A percentile compares a stretch with the other conserved stretches of the same genome.
These are phyloP conservation scores for Axilococcus clingmanii DNA, from an alignment of 139 green algal genomes.

Conservation along the genomic window DNA sequence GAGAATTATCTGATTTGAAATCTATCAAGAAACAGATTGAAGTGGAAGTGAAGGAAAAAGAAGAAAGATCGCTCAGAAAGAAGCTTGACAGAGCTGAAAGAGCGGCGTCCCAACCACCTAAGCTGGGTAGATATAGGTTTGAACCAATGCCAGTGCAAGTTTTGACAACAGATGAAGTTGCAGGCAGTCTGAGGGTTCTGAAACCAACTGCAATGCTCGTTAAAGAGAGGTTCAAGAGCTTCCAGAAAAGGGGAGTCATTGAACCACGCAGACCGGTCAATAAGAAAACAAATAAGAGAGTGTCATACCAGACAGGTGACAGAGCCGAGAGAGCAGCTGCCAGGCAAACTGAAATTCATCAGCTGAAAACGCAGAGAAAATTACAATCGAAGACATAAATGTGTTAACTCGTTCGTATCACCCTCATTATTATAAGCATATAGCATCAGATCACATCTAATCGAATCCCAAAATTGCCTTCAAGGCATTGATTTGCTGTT, in stretches of 20 bases:
- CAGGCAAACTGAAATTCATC: slow-evolving; percentile 28
- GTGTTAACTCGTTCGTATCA: too few relatives aligned
- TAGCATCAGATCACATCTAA: too few relatives aligned
- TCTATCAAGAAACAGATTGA: slow-evolving; percentile 13
- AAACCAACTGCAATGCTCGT: slow-evolving; percentile 31
- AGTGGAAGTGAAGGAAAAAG: slow-evolving; percentile 16
- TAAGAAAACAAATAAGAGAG: slow-evolving; percentile 29
- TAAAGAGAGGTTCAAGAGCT: slow-evolving; percentile 58
- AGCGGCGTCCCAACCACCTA: slow-evolving; percentile 32
- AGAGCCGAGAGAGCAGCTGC: slow-evolving; percentile 21
- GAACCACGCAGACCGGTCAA: slow-evolving; percentile 54
- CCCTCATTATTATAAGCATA: too few relatives aligned
- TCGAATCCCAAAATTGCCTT: slow-evolving; percentile 18
- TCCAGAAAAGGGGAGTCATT: slow-evolving; percentile 67
- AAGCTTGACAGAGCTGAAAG: slow-evolving; percentile 42
- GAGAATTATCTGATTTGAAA: slow-evolving; percentile 11
- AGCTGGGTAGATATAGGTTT: slow-evolving; percentile 58
- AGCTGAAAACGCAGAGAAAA: slow-evolving; percentile 18
- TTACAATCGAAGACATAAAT: slow-evolving; percentile 6
- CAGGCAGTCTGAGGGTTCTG: slow-evolving; percentile 48
- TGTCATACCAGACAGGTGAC: slow-evolving; percentile 36
- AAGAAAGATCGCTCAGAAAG: slow-evolving; percentile 9
- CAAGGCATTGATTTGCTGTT: slow-evolving; percentile 20
- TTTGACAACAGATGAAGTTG: slow-evolving; percentile 41
- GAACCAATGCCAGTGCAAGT: slow-evolving; percentile 53